Percentiles rank a stretch among this genome's conserved stretches.
These are phyloP conservation scores for Fraxinus platypoda DNA, from an alignment of 305 asterid species.

Conservation along the genomic window DNA sequence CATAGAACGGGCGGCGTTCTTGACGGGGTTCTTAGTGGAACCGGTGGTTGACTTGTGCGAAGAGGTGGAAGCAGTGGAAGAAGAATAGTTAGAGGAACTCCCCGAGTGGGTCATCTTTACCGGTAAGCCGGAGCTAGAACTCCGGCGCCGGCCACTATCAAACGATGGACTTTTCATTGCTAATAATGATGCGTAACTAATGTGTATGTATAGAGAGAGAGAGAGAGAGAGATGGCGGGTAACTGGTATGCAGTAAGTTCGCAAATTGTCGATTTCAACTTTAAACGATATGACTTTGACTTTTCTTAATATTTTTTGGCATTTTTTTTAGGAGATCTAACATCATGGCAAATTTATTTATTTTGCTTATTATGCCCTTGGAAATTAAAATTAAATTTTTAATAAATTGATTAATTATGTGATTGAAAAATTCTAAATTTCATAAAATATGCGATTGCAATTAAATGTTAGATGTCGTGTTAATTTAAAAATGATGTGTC, in stretches of 20 bases:
- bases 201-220: neutral
- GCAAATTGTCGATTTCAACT: slow-evolving; percentile 17
- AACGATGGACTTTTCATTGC: slow-evolving; percentile 38
- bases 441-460: too few species aligned
- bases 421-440: too few species aligned
- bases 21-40: slow-evolving; percentile 33
- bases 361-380: neutral
- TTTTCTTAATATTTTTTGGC: slow-evolving; percentile 2
- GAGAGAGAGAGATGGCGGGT: slow-evolving; percentile 39
- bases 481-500: too few species aligned
- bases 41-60: slow-evolving; percentile 40
- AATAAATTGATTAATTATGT: too few species aligned
- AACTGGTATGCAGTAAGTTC: slow-evolving; percentile 9
- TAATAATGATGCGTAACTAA: neutral
- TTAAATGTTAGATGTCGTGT: too few species aligned
- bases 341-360: neutral
- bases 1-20: slow-evolving; percentile 50
- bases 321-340: neutral
- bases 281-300: slow-evolving; percentile 40
- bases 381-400: too few species aligned
- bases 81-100: slow-evolving; percentile 38
- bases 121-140: slow-evolving; percentile 34
- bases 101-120: slow-evolving; percentile 32
- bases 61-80: slow-evolving; percentile 36
- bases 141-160: slow-evolving; percentile 29